Evolutionary conservation across 75 land plant genomes (phyloP), one percentile per base, ranked within the genome.

Genomic region (Pinus taeda): DNA sequence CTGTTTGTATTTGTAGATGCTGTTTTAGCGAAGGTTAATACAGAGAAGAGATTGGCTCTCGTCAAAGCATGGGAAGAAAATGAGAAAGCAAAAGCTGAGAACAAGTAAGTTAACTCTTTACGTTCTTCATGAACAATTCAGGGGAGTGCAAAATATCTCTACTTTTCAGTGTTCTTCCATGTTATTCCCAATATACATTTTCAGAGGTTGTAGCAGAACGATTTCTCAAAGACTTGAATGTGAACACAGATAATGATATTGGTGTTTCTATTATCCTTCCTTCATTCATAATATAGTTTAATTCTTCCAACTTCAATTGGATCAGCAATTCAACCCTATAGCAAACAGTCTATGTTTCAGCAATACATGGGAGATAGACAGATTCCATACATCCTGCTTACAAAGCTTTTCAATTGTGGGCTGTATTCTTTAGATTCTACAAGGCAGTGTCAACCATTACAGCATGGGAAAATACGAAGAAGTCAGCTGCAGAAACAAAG

Each of bases 1-100:
- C 57, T 15, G 67, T n/a, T 75, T 77, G 24, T 72, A 22, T 70
- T 42, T 61, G 6, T 74, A 89, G 94, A 87, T 82, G 80, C 80
- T 62, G 87, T 76, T 36, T 92, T 94, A 20, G 89, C 90, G 17
- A 70, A 77, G 45, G 78, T 94, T 59, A 88, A 92, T 76, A 78
- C 81, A n/a, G 94, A 88, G 74, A 92, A 91, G 82, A 90, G 74
- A 59, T 30, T 78, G 78, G 86, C 92, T 11, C 82, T 84, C 21
- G 81, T 92, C 71, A 89, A 80, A 75, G 96, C 96, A 62, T 91
- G 96, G 96, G 94, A 94, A 79, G 97, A 92, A 4, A 88, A 79
- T 59, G 92, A 92, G 61, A 90, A 86, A 78, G 72, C 87, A 21
- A 92, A 90, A 74, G 89, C 83, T 7, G 83, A 90, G 55, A 92